Evolutionary conservation across 176 grass and related monocot species (phyloP), one percentile per base, ranked within the genome.

Genomic region (Secale cereale): DNA sequence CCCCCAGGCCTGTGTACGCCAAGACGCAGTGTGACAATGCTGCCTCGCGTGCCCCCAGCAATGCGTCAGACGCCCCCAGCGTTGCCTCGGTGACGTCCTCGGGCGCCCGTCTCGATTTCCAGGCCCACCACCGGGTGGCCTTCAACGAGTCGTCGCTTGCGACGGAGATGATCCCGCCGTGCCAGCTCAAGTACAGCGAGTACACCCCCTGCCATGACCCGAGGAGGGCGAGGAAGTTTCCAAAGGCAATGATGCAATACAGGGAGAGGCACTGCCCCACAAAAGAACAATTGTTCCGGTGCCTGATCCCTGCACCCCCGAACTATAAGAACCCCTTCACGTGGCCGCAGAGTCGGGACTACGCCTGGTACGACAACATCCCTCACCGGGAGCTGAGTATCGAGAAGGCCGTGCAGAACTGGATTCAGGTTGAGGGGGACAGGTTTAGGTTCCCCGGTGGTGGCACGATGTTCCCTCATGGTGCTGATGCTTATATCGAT

Each of bases 141-240:
- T 79, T 97, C 67, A 90, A 97, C 60, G 85, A 72, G 59, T 94
- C 89, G 0, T 74, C 39, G 4, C 45, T 76, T 3, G 78, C 0
- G 2, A 20, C 28, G 0, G 85, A 97, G 79, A 88, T 86, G 57
- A 78, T 94, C 52, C 79, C 65, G 19, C 45, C 89, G 26, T 97
- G 94, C 61, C 85, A 92, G 79, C 76, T 92, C 60, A 94, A 94
- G 72, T 94, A 79, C 40, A 92, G 89, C 11, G 94, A 97, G 86
- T 94, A 92, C 75, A 97, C 94, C 11, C 94, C 92, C n/a, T 97
- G 94, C 72, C 94, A 97, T 85, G 94, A 97, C 65, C 94, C 92
- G 3, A 92, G 90, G 85, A 97, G 86, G 43, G 89, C 94, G 14
- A 82, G 92, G 70, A 97, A 97, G 32, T 94, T 92, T 15, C 59